Base-by-base conservation (phyloP, 2,329 filamentous ascomycete genomes). In the Ophiostoma australiae region DNA sequence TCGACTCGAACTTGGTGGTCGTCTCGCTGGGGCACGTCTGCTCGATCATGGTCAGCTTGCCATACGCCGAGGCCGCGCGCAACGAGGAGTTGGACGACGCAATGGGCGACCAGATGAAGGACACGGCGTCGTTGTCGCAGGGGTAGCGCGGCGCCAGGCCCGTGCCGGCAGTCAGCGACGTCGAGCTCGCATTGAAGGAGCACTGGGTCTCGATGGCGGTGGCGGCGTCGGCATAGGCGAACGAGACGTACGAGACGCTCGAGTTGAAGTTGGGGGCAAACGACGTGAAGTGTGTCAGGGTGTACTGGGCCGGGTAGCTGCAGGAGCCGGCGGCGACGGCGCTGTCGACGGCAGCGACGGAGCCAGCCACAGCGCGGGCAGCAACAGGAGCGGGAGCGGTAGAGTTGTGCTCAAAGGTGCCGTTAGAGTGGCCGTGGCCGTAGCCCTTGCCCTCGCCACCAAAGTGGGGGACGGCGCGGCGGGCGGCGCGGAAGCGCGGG, bases 1-100 rank as follows among this genome's bases (percentile, higher is more conserved):
- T 69, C 13, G 74, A 73, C 71, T 75, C 73, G 55, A 71, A 74
- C 1, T 69, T 55, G 52, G 69, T 74, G 11, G 65, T 70, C 27
- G 73, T 72, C 71, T 70, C 63, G 52, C 74, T 75, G 1, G 80
- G 78, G 75, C 84, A 86, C 17, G 81, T 78, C 37, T 78, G 78
- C 78, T 86, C 82, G 63, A 84, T 77, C 76, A 84, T 73, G n/a
- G 79, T 81, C 63, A 85, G 73, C 55, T 77, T 76, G 41, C 71
- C 72, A 41, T 76, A 74, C 65, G 63, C 63, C 7, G 33, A 7
- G 27, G 17, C 27, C 10, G n/a, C 31, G 31, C 27, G 58, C n/a
- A 65, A 31, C 58, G 61, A n/a, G 6, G 61, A 35, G 61, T 65
- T 65, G 61, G 17, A n/a, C 61, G 65, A 67, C 3, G 35, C 65